Base-by-base conservation (phyloP, 2,329 filamentous ascomycete genomes). In the Talaromyces rugulosus region DNA sequence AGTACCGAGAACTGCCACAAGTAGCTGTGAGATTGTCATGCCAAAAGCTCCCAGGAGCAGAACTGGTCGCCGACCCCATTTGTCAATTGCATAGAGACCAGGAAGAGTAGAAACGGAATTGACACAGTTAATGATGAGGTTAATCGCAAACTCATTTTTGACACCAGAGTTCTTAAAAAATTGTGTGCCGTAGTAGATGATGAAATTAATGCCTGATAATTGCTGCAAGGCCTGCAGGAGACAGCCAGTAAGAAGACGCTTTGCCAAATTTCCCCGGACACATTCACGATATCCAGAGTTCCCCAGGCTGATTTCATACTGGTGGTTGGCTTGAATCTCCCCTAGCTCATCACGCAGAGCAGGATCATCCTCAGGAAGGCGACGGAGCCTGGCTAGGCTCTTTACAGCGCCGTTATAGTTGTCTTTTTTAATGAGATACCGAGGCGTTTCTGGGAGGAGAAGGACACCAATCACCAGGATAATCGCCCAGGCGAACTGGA, bases 301-400 rank as follows among this genome's bases (percentile, higher is more conserved):
- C 47, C 76, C 76, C 5, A 77, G 60, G 40, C 68, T 67, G 68
- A 89, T 82, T 81, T 96, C 92, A 74, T 92, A 92, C 76, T 91
- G 89, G 76, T 94, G 86, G 81, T 95, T 56, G 0, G 53, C 53
- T 6, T 30, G n/a, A 23, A 61, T 61, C n/a, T 61, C 59, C 4
- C 12, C 54, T 1, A 61, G 23, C 14, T 61, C 59, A 8, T 84
- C 83, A 66, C 83, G 72, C 65, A 56, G 14, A 6, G 33, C 31
- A 4, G 54, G 54, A 42, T 36, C 14, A 2, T 34, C n/a, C 11
- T 8, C 75, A 80, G 51, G 77, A 73, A 44, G 78, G 80, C 57
- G 80, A 75, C 14, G 64, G 64, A 28, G 78, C 74, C 64, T 82
- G 80, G 14, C 80, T 23, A 71, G 60, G 14, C 64, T 61, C 5